Conservation (phyloP, 805 yeast genomes). For the Candida takata region DNA sequence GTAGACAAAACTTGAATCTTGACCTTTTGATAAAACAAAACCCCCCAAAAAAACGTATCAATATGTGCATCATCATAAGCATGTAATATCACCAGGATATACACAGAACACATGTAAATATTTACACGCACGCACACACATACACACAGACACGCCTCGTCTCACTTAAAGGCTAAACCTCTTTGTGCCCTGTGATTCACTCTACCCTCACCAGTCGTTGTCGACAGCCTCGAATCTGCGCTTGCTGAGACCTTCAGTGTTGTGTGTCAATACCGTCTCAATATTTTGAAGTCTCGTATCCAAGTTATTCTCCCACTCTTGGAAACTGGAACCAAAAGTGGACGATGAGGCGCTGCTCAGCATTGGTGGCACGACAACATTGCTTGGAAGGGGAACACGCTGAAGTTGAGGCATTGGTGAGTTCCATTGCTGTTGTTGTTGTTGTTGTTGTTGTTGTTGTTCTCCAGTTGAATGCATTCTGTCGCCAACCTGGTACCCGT, state of each 20-base stretch:
- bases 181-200: too few relatives aligned
- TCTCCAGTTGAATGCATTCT: conserved; percentile 10
- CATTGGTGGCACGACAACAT: conserved; percentile 28
- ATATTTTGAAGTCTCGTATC: conserved; percentile 29
- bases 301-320: conserved; percentile 33
- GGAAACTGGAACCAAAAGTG: conserved; percentile 29
- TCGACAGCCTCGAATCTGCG: conserved; percentile 23
- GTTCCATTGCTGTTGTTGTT: conserved; percentile 20
- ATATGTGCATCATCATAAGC: too few relatives aligned
- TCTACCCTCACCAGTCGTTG: conserved; percentile 19
- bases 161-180: too few relatives aligned
- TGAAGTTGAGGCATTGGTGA: conserved; percentile 21
- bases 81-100: too few relatives aligned
- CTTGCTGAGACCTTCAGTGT: conserved; percentile 17
- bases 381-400: conserved; percentile 30
- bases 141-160: too few relatives aligned
- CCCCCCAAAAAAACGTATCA: too few relatives aligned
- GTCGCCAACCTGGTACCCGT: conserved; percentile 41
- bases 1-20: too few relatives aligned
- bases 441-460: conserved; percentile 7
- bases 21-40: too few relatives aligned
- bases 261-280: conserved; percentile 20
- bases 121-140: too few relatives aligned
- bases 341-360: conserved; percentile 28
- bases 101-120: too few relatives aligned